phyloP scores from a whole-genome alignment of 805 yeast species.

The Brettanomyces sp. region DNA sequence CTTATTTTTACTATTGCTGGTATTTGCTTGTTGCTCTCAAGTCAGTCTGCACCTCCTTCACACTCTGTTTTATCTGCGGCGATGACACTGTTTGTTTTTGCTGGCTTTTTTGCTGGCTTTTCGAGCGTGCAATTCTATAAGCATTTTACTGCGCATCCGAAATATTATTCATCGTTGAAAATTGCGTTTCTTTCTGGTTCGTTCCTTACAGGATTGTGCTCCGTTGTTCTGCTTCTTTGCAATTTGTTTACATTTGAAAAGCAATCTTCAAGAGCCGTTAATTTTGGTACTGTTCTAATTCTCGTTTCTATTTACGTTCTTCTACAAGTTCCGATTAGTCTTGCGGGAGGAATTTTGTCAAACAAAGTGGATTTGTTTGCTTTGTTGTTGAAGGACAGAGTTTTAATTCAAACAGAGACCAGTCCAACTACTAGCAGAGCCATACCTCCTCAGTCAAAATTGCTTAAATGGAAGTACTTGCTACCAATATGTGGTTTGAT shows the following conservation, averaged over 20 bases:
- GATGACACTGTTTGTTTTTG: slow-evolving; percentile 48
- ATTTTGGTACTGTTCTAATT: slow-evolving; percentile 63
- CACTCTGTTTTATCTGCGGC: slow-evolving; percentile 57
- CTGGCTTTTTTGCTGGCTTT: slow-evolving; percentile 71
- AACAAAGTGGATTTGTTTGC: slow-evolving; percentile 15
- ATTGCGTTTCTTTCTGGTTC: slow-evolving; percentile 41
- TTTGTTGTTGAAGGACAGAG: slow-evolving; percentile 7
- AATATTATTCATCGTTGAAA: slow-evolving; percentile 24
- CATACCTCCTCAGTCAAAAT: slow-evolving; percentile 24
- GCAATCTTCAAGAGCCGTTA: slow-evolving; percentile 67
- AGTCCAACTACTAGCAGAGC: slow-evolving; percentile 6
- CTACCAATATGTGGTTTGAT: slow-evolving; percentile 53
- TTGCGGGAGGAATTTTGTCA: slow-evolving; percentile 57
- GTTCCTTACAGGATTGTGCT: slow-evolving; percentile 35
- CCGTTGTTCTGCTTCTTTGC: slow-evolving; percentile 42
- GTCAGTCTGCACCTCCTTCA: slow-evolving; percentile 52
- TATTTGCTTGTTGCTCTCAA: slow-evolving; percentile 47
- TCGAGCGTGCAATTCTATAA: slow-evolving; percentile 57
- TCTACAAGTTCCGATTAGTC: slow-evolving; percentile 65
- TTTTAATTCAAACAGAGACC: slow-evolving; percentile 2
- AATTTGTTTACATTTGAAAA: slow-evolving; percentile 70
- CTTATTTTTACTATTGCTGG: slow-evolving; percentile 55
- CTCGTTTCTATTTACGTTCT: slow-evolving; percentile 51
- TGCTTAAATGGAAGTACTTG: slow-evolving; percentile 23
- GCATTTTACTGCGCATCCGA: slow-evolving; percentile 34